Evolutionary conservation across 2,329 filamentous ascomycete species (phyloP).

Genomic region (Sporothrix pallida): DNA sequence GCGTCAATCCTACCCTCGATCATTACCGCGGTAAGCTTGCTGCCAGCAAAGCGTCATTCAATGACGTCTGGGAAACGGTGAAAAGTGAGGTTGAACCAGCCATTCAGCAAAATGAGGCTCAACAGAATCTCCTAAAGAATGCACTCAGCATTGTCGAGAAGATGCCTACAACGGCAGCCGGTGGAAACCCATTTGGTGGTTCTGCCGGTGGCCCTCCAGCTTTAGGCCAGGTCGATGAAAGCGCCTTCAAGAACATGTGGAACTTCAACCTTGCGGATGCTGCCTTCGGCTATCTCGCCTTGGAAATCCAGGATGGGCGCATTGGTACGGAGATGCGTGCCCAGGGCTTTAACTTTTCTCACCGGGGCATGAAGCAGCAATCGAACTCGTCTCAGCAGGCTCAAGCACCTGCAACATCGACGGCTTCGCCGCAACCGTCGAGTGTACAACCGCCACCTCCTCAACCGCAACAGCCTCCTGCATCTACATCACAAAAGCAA

Average conservation of each 20-base stretch:
- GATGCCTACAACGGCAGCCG: conserved; percentile 94
- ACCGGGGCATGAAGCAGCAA: conserved; percentile 83
- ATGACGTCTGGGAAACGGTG: conserved; percentile 99
- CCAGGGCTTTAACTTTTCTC: conserved; percentile 98
- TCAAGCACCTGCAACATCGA: conserved; percentile 48
- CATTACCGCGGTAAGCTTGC: conserved; percentile 98
- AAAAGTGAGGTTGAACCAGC: conserved; percentile 94
- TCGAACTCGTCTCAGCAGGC: conserved; percentile 46
- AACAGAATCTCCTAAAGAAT: conserved; percentile 89
- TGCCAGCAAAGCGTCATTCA: conserved; percentile 97
- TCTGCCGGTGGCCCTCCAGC: conserved; percentile 72
- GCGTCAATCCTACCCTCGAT: conserved; percentile 95
- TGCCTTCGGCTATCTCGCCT: conserved; percentile 91
- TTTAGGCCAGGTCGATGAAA: conserved; percentile 93
- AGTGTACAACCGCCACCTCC: conserved; percentile 40
- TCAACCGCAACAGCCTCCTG: conserved; percentile 30
- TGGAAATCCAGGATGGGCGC: conserved; percentile 92
- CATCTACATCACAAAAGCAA: conserved; percentile 44
- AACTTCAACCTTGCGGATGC: conserved; percentile 99
- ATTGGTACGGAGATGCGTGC: conserved; percentile 99
- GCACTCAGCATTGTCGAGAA: conserved; percentile 94
- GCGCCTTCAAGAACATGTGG: conserved; percentile 99
- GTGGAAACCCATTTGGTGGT: conserved; percentile 95
- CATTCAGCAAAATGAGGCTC: conserved; percentile 89
- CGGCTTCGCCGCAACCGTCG: conserved; percentile 39